Evolutionary conservation across 768 basidiomycete species (phyloP).

Genomic region (Boletus barrowsii): DNA sequence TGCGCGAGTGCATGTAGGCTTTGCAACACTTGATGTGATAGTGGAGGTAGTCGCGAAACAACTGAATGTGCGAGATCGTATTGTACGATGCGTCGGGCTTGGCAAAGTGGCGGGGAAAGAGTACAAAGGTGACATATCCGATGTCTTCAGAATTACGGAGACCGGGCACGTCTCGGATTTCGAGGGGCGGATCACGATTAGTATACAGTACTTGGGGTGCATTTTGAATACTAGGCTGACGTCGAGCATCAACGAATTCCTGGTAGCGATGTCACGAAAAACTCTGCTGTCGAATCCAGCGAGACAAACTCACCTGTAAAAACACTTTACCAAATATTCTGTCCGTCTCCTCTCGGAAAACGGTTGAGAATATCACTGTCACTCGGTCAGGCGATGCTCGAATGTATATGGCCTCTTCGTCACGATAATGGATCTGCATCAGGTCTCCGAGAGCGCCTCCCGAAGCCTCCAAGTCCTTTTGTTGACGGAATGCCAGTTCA

Average conservation of each 20-base stretch:
- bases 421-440: constrained; percentile 92
- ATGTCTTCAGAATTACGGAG: constrained; percentile 82
- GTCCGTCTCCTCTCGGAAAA: constrained; percentile 97
- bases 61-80: constrained; percentile 92
- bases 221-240: constrained; percentile 88
- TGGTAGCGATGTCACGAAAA: constrained; percentile 29
- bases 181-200: constrained; percentile 93
- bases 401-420: constrained; percentile 95
- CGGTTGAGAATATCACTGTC: constrained; percentile 95
- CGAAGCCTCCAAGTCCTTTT: constrained; percentile 79
- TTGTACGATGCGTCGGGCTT: constrained; percentile 62
- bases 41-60: constrained; percentile 98
- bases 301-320: constrained; percentile 65
- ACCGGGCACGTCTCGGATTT: constrained; percentile 84
- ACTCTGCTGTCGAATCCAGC: not conserved
- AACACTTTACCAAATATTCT: constrained; percentile 98
- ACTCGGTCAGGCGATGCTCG: constrained; percentile 93
- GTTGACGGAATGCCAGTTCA: constrained; percentile 79
- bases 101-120: constrained; percentile 94
- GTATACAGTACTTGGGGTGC: constrained; percentile 97
- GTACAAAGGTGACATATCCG: constrained; percentile 96
- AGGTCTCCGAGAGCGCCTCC: constrained; percentile 70
- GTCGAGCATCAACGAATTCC: constrained; percentile 99
- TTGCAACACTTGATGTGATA: constrained; percentile 99
- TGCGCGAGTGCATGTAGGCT: constrained; percentile 98